Percentiles rank a stretch among this genome's conserved stretches.
phyloP scores from a whole-genome alignment of 2,329 filamentous ascomycete genomes.

The Alternaria sp. region DNA sequence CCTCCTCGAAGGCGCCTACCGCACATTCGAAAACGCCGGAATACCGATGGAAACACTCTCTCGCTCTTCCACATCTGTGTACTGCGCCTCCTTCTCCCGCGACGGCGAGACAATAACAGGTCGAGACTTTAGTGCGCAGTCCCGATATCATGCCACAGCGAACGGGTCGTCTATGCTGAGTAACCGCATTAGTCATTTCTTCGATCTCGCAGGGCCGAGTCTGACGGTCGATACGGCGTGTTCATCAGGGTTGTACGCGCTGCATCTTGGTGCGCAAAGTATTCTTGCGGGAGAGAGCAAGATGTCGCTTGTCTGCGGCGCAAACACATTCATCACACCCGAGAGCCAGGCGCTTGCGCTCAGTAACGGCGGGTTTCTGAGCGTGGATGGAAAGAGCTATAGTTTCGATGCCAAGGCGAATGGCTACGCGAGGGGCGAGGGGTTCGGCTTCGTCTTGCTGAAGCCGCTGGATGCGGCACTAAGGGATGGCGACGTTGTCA shows the following conservation, averaged over 20 bases:
- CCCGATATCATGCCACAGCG: constrained; percentile 15
- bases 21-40: constrained; percentile 29
- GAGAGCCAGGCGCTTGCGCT: constrained; percentile 9
- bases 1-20: constrained; percentile 30
- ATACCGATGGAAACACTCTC: constrained; percentile 11
- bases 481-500: constrained; percentile 26
- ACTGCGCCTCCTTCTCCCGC: constrained; percentile 8
- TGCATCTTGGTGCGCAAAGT: constrained; percentile 31
- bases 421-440: constrained; percentile 70
- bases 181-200: constrained; percentile 27
- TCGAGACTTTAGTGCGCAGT: constrained; percentile 5
- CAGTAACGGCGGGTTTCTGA: constrained; percentile 1
- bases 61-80: constrained; percentile 17
- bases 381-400: constrained; percentile 1
- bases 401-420: constrained; percentile 50
- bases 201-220: constrained; percentile 25
- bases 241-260: constrained; percentile 22
- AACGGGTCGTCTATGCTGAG: constrained; percentile 30
- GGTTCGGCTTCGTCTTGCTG: constrained; percentile 63
- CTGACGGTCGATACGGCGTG: constrained; percentile 33
- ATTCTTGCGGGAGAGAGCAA: constrained; percentile 28
- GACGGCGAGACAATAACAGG: constrained; percentile 6
- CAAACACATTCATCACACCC: constrained; percentile 5
- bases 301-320: constrained; percentile 11
- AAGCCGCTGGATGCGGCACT: constrained; percentile 15